Evolutionary conservation across 106 monocot genomes (phyloP), one percentile per base, ranked within the genome.

Genomic region (Phalaenopsis equestris): DNA sequence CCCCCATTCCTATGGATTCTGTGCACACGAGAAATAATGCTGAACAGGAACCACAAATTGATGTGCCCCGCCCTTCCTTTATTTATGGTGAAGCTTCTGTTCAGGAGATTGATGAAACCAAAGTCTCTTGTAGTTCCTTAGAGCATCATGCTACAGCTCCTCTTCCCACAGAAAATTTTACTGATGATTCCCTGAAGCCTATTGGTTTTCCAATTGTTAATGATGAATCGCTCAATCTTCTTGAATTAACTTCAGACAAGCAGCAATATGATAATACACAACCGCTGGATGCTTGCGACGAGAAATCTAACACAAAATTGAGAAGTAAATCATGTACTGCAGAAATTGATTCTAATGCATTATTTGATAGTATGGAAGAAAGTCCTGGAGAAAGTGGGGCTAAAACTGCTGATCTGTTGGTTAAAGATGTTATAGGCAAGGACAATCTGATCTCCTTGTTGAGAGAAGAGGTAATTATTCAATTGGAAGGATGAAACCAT

Each of bases 381-480:
- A 58, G 41, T 84, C 58, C 38, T 45, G 58, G 81, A 80, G 75
- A 23, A n/a, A 79, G 18, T 73, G 67, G 23, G 0, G 73, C 73
- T 74, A 56, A 24, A 79, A 52, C 39, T 41, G 4, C 41, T 55
- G 85, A 16, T 72, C 67, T 37, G 56, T n/a, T 38, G 57, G 42
- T 24, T 61, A 83, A 75, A 70, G 83, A 78, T 72, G 36, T 38
- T 78, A 41, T 55, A 78, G 86, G 81, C 41, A 91, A 86, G 77
- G 91, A 90, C 49, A 81, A 86, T 52, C 21, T 85, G 47, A 87
- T 89, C 52, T 75, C 78, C 46, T 79, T 75, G 55, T 78, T 94
- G 56, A 83, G 88, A 77, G 87, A 94, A 73, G 89, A 97, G 92
- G 96, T 97, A 89, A 19, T 52, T 56, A 65, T 79, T 82, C 74